Evolutionary conservation across 345 rosid genomes (phyloP).

Genomic region (Barbarea vulgaris): DNA sequence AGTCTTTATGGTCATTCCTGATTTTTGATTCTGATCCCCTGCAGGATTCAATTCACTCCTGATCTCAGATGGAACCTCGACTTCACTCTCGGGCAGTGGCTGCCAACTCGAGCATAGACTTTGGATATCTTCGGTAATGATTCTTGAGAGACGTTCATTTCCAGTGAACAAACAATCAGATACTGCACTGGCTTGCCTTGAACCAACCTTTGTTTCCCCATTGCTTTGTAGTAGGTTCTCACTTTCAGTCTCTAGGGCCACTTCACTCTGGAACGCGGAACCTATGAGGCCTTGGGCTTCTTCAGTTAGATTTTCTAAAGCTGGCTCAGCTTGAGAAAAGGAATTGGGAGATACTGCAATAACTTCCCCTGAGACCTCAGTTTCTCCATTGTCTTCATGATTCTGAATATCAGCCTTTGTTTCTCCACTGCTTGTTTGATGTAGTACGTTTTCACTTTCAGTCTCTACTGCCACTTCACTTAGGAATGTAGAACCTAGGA

Average conservation of each 20-base stretch:
- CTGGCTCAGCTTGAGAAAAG: conserved; percentile 12
- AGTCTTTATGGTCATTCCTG: conserved; percentile 4
- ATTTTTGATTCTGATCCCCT: conserved; percentile 1
- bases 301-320: conserved; percentile 5
- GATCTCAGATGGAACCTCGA: conserved; percentile 6
- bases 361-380: too few species aligned
- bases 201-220: conserved; percentile 21
- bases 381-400: too few species aligned
- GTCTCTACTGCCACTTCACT: conserved; percentile 18
- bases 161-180: conserved; percentile 8
- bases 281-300: not conserved
- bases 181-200: conserved; percentile 12
- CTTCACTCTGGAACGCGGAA: conserved; percentile 15
- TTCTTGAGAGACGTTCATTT: not conserved
- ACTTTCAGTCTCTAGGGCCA: conserved; percentile 2
- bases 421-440: conserved; percentile 18
- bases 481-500: conserved; percentile 1
- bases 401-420: too few species aligned
- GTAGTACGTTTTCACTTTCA: conserved; percentile 1
- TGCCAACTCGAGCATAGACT: conserved; percentile 21
- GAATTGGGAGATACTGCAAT: conserved; percentile 11
- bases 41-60: conserved; percentile 12
- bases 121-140: conserved; percentile 23
- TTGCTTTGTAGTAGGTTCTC: conserved; percentile 8
- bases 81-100: conserved; percentile 7